Base-by-base conservation (phyloP, 768 basidiomycete genomes). In the Arthromyces matolae region DNA sequence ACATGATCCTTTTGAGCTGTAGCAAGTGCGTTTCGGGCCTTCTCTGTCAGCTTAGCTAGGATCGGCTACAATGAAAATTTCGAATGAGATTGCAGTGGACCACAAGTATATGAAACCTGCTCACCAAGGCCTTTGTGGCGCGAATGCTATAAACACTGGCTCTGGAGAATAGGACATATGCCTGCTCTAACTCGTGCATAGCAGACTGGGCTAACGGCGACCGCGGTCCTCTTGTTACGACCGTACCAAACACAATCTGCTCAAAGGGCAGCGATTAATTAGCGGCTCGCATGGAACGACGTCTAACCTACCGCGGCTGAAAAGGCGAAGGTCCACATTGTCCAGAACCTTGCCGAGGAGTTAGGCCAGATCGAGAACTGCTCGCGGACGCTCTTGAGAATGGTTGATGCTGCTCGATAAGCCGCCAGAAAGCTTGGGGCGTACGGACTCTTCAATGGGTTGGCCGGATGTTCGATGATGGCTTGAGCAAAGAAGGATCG, bases 191-290 rank as follows among this genome's bases (percentile, higher is more conserved):
- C 55, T 90, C 84, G 16, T 70, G 63, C 65, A 89, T 80, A 3
- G 89, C 89, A 2, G 76, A 72, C 10, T 73, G 64, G 0, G 88
- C 89, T 9, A 90, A 61, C 0, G 83, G 78, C 1, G 83, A 86
- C 5, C 76, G 69, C 5, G 89, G 89, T 3, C 83, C 81, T 23
- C 84, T 78, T 3, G 84, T 86, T 2, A 86, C 89, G 16, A 91
- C 83, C 4, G 85, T 83, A 3, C 86, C 89, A 56, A 90, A 85
- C 13, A 90, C 83, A 8, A 88, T 75, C 86, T 89, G 48, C 5
- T 9, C 8, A 24, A 7, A 27, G 29, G 18, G 22, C 18, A 20
- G 20, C 12, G 22, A n/a, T n/a, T n/a, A n/a, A n/a, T n/a, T n/a
- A n/a, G n/a, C n/a, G n/a, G n/a, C n/a, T n/a, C n/a, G n/a, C n/a